phyloP scores from a whole-genome alignment of 345 rosid genomes.

The Streptanthus diversifolius region DNA sequence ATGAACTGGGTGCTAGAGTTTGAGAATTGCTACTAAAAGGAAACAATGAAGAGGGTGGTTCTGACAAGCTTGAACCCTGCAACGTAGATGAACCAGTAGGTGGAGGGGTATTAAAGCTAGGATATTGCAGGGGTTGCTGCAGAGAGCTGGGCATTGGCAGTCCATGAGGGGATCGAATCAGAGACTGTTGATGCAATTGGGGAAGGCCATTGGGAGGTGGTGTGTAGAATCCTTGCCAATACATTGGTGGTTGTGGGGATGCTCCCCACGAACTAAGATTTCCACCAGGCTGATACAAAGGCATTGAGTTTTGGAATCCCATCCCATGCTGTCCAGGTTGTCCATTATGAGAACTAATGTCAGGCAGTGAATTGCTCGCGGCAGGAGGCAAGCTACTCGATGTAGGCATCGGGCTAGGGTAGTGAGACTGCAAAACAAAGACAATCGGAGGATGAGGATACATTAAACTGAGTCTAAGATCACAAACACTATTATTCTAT shows the following conservation, averaged over 20 bases:
- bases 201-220: constrained; percentile 77
- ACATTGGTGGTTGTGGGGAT: constrained; percentile 75
- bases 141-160: constrained; percentile 60
- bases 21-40: constrained; percentile 41
- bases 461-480: neutral
- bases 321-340: constrained; percentile 55
- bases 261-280: constrained; percentile 77
- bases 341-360: constrained; percentile 50
- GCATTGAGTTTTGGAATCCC: constrained; percentile 66
- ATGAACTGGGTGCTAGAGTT: constrained; percentile 38
- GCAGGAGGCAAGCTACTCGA: constrained; percentile 59
- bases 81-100: constrained; percentile 48
- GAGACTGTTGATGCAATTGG: constrained; percentile 78
- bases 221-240: constrained; percentile 86
- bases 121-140: constrained; percentile 74
- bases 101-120: constrained; percentile 55
- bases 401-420: constrained; percentile 56
- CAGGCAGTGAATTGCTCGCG: constrained; percentile 50
- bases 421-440: constrained; percentile 70
- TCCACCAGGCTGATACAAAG: constrained; percentile 88
- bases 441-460: neutral
- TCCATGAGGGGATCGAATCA: constrained; percentile 75
- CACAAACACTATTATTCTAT: neutral
- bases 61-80: constrained; percentile 52
- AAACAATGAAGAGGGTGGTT: constrained; percentile 43